Evolutionary conservation across 805 yeast species (phyloP).

Genomic region (Pichia paraexigua): DNA sequence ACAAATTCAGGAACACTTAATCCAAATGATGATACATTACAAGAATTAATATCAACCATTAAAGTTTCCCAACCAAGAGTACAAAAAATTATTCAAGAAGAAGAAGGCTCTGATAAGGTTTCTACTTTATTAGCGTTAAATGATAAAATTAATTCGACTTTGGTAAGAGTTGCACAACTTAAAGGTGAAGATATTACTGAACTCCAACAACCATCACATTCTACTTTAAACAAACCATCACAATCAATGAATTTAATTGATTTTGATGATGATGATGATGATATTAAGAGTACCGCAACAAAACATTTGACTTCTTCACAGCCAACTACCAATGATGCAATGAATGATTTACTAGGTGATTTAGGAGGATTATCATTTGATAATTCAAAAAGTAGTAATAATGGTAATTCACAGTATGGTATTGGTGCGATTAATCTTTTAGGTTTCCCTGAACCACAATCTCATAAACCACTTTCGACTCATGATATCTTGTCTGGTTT

Average conservation of each 20-base stretch:
- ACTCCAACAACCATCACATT: constrained; percentile 31
- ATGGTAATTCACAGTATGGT: constrained; percentile 12
- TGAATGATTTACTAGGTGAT: constrained; percentile 69
- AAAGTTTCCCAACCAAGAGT: constrained; percentile 83
- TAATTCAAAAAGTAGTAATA: constrained; percentile 20
- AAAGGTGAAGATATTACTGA: constrained; percentile 50
- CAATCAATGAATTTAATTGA: constrained; percentile 49
- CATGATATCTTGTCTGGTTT: constrained; percentile 12
- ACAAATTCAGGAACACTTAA: constrained; percentile 34
- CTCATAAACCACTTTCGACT: constrained; percentile 7
- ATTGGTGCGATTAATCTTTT: constrained; percentile 27
- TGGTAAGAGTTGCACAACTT: constrained; percentile 58
- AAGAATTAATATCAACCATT: constrained; percentile 69
- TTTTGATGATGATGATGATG: constrained; percentile 55
- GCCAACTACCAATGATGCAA: constrained; percentile 35
- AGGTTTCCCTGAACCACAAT: constrained; percentile 23
- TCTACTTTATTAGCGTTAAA: constrained; percentile 58
- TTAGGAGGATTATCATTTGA: constrained; percentile 52
- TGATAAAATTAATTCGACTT: constrained; percentile 63
- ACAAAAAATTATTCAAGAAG: constrained; percentile 76
- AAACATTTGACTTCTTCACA: constrained; percentile 13
- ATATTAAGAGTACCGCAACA: constrained; percentile 14
- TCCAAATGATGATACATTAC: constrained; percentile 57
- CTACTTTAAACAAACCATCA: constrained; percentile 15
- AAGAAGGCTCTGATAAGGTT: constrained; percentile 60